Percentiles rank a stretch among this genome's conserved stretches.
These are phyloP conservation scores for Lodderomyces theae DNA, from an alignment of 1,139 yeast genomes.

Conservation along the genomic window DNA sequence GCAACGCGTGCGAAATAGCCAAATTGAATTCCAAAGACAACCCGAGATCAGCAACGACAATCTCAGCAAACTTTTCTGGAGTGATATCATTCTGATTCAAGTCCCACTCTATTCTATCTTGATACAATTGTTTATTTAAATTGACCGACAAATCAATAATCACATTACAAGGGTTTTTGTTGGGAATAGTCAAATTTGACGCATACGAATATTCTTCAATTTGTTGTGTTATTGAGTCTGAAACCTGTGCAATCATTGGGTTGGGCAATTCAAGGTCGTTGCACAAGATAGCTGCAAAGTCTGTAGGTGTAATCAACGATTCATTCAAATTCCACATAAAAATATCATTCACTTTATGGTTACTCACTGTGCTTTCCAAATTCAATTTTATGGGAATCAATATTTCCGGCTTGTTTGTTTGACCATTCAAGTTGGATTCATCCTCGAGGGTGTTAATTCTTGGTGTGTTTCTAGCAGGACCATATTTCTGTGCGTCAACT, in stretches of 20 bases:
- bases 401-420: constrained; percentile 34
- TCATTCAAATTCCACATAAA: constrained; percentile 92
- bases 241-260: constrained; percentile 60
- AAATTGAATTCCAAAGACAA: constrained; percentile 82
- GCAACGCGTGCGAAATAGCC: constrained; percentile 83
- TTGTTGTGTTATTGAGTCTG: constrained; percentile 73
- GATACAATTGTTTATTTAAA: constrained; percentile 78
- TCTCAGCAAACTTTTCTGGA: constrained; percentile 81
- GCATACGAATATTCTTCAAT: constrained; percentile 64
- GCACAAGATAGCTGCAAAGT: constrained; percentile 76
- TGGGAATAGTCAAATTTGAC: constrained; percentile 58
- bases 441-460: constrained; percentile 25
- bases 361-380: constrained; percentile 64
- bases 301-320: constrained; percentile 72
- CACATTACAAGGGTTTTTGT: constrained; percentile 70
- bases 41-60: constrained; percentile 83
- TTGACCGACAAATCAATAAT: constrained; percentile 80
- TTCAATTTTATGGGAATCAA: constrained; percentile 79
- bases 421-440: constrained; percentile 25
- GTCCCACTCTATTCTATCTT: constrained; percentile 96
- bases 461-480: constrained; percentile 35
- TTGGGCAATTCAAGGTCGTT: constrained; percentile 79
- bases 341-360: constrained; percentile 65
- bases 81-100: constrained; percentile 60
- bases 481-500: constrained; percentile 30